Conservation (phyloP, 805 yeast species). For the Barnettozyma sp. region DNA sequence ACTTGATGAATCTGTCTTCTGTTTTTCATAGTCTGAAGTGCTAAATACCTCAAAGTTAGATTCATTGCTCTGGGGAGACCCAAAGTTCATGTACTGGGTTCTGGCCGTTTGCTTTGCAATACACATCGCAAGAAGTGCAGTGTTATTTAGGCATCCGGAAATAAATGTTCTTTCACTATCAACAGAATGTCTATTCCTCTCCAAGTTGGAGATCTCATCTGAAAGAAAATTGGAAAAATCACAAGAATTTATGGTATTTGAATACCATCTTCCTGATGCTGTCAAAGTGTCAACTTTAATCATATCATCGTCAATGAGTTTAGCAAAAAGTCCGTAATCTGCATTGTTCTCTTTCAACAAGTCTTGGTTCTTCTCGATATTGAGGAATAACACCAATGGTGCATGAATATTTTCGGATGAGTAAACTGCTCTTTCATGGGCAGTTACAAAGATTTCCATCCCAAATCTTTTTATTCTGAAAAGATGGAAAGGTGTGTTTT, state of each 20-base stretch:
- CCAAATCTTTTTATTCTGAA: conserved; percentile 46
- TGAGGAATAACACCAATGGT: conserved; percentile 60
- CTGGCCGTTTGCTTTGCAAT: conserved; percentile 3
- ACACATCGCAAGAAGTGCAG: conserved; percentile 6
- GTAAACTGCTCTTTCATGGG: conserved; percentile 55
- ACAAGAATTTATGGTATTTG: conserved; percentile 24
- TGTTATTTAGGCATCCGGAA: conserved; percentile 10
- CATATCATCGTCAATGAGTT: conserved; percentile 30
- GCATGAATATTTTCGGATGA: conserved; percentile 50
- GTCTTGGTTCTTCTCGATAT: conserved; percentile 37
- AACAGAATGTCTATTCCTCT: conserved; percentile 14
- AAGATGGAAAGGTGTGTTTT: conserved; percentile 80
- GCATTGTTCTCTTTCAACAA: conserved; percentile 33
- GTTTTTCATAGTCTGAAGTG: neutral
- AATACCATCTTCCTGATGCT: conserved; percentile 17
- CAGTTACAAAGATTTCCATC: conserved; percentile 51
- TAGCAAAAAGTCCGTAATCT: conserved; percentile 43
- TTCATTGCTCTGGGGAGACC: too few species aligned
- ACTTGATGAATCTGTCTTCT: conserved; percentile 15
- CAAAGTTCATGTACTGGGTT: too few species aligned
- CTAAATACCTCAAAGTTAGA: neutral
- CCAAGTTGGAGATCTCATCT: conserved; percentile 31
- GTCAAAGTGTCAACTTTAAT: conserved; percentile 23
- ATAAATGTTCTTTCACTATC: conserved; percentile 10
- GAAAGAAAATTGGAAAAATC: conserved; percentile 33